Conservation (phyloP, 2,329 filamentous ascomycete species). For the Septoria petroselini region DNA sequence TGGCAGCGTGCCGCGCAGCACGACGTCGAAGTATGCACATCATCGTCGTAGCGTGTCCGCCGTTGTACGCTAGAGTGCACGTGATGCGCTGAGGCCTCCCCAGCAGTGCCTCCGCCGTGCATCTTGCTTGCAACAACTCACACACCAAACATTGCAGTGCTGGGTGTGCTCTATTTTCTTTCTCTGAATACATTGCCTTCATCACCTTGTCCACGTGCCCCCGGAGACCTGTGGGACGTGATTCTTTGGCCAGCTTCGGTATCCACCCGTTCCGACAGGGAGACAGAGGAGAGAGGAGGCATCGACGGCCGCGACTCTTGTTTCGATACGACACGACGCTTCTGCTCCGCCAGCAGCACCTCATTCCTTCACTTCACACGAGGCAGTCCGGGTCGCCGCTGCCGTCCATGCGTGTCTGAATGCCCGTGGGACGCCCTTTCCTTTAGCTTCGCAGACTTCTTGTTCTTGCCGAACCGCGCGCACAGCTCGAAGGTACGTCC, state of each 20-base stretch:
- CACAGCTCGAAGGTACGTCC: conserved; percentile 6
- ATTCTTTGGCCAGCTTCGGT: neutral
- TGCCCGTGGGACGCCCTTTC: conserved; percentile 2
- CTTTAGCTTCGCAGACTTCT: too few relatives aligned
- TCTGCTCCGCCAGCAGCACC: neutral
- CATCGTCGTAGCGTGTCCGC: too few relatives aligned
- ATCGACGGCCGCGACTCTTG: too few relatives aligned
- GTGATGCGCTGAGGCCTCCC: too few relatives aligned
- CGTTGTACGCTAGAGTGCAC: too few relatives aligned
- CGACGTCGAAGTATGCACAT: too few relatives aligned
- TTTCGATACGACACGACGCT: neutral
- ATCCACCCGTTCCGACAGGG: neutral
- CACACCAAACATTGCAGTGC: neutral
- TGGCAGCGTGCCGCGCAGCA: too few relatives aligned
- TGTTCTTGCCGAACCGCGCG: too few relatives aligned
- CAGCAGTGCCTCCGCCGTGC: too few relatives aligned
- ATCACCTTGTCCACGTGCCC: neutral
- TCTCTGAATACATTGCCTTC: neutral
- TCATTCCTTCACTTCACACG: neutral
- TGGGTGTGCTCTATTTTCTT: neutral
- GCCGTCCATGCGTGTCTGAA: conserved; percentile 10
- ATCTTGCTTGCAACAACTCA: too few relatives aligned
- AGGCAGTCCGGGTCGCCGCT: conserved; percentile 3
- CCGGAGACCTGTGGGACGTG: neutral
- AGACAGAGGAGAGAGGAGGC: neutral